phyloP scores from a whole-genome alignment of 73 alveolate species.

The Paramecium octaurelia region DNA sequence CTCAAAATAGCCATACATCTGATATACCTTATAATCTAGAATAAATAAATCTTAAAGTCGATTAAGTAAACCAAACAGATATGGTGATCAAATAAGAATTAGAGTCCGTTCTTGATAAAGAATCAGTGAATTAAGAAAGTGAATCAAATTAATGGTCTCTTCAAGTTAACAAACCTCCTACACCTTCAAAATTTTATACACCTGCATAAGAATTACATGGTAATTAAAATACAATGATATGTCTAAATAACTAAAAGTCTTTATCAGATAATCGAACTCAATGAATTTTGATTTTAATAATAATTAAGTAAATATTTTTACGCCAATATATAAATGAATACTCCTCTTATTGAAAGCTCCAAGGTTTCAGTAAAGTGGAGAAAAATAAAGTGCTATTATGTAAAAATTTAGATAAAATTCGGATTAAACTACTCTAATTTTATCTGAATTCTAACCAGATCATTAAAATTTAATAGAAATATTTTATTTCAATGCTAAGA shows the following conservation, averaged over 20 bases:
- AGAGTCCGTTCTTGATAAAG: neutral
- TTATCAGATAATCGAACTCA: neutral
- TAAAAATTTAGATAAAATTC: no score
- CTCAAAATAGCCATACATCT: neutral
- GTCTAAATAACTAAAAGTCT: neutral
- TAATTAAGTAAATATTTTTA: no score
- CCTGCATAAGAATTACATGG: neutral
- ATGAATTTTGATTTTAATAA: neutral
- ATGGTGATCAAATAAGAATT: neutral
- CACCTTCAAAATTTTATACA: neutral
- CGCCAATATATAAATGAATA: no score
- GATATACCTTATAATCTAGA: neutral
- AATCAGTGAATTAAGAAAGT: neutral
- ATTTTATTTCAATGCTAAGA: no score
- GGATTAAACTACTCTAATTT: no score
- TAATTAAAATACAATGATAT: neutral
- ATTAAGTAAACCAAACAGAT: neutral
- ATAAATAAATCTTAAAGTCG: neutral
- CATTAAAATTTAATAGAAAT: no score
- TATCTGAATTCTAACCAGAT: no score
- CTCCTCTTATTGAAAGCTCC: no score
- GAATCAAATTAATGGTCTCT: neutral
- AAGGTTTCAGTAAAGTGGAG: no score
- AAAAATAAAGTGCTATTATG: no score
- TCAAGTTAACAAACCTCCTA: neutral